Percentiles rank a stretch among this genome's conserved stretches.
Evolutionary conservation across 148 eudicot genomes (phyloP).

Genomic region (Chenopodium quinoa): DNA sequence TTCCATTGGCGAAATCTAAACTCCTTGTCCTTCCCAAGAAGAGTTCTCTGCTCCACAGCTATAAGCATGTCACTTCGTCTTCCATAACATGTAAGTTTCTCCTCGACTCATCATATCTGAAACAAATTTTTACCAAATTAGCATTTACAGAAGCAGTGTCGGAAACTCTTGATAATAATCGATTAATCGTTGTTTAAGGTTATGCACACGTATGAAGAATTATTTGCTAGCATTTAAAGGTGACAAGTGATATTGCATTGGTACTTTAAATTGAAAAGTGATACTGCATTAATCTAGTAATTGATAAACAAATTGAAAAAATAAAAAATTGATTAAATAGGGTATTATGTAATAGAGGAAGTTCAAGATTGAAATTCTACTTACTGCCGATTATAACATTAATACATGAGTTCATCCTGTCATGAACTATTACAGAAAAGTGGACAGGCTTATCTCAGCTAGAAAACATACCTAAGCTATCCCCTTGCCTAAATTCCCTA

Average conservation of each 20-base stretch:
- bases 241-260: not conserved
- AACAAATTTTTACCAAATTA: too few species aligned
- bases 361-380: not conserved
- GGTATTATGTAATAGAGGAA: not conserved
- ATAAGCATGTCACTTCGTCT: conserved; percentile 32
- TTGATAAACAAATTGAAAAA: not conserved
- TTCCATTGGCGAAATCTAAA: conserved; percentile 35
- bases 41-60: conserved; percentile 19
- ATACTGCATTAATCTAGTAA: not conserved
- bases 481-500: too few species aligned
- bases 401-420: not conserved
- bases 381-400: not conserved
- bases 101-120: not conserved
- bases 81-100: conserved; percentile 48
- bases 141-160: too few species aligned
- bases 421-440: not conserved
- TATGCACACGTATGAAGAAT: not conserved
- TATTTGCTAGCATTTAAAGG: not conserved
- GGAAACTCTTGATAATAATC: too few species aligned
- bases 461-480: not conserved
- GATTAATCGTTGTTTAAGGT: not conserved
- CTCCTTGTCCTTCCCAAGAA: conserved; percentile 23
- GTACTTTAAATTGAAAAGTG: not conserved
- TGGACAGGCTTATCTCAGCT: not conserved
- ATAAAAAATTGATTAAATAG: not conserved